phyloP scores from a whole-genome alignment of 176 grass and related monocot genomes.

The Eragrostis curvula region DNA sequence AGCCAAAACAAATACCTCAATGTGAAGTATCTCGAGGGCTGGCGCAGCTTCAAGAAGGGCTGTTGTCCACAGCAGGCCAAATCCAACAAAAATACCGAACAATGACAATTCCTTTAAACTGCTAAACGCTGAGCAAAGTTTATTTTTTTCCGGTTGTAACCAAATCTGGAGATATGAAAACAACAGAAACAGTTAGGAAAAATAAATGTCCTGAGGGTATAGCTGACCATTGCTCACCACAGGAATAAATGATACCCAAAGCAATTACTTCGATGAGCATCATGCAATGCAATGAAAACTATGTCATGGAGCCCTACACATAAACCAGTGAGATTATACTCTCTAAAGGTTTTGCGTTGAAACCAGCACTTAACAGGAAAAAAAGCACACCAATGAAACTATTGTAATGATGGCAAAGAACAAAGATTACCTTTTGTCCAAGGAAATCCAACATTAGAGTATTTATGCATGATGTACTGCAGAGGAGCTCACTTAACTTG shows the following conservation, averaged over 20 bases:
- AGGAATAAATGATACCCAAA: neutral
- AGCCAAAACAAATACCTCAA: slow-evolving; percentile 1
- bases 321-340: neutral
- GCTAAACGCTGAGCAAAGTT: slow-evolving; percentile 10
- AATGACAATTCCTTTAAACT: neutral
- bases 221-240: neutral
- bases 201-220: neutral
- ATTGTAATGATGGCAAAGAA: neutral
- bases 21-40: neutral
- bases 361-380: neutral
- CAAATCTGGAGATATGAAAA: slow-evolving; percentile 19
- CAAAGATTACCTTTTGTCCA: slow-evolving; percentile 1
- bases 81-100: slow-evolving; percentile 18
- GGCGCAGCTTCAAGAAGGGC: slow-evolving; percentile 17
- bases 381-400: neutral
- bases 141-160: slow-evolving; percentile 10
- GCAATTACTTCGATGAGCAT: neutral
- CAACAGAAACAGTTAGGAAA: neutral
- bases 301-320: neutral
- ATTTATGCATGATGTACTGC: neutral
- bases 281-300: neutral
- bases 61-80: slow-evolving; percentile 19
- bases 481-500: slow-evolving; percentile 24
- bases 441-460: slow-evolving; percentile 14
- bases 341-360: neutral